Evolutionary conservation across 2,329 filamentous ascomycete species (phyloP).

Genomic region (Colletotrichum cereale): DNA sequence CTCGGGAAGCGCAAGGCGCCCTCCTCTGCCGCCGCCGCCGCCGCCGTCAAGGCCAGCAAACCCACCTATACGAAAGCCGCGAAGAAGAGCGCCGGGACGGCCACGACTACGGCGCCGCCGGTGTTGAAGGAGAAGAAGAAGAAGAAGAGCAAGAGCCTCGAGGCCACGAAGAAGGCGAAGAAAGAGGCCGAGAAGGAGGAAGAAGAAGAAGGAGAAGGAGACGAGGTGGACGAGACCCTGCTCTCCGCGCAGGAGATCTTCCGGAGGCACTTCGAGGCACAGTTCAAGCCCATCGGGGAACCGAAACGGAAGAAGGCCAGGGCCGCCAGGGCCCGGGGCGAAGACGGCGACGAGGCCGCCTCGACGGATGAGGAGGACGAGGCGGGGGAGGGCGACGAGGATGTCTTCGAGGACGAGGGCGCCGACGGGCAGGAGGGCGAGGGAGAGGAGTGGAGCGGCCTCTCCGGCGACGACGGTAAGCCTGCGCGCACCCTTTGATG

Average conservation of each 20-base stretch:
- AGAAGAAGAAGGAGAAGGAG: not conserved
- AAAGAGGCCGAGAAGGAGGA: not conserved
- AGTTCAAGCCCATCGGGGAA: conserved; percentile 79
- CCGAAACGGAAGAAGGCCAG: conserved; percentile 34
- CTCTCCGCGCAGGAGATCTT: conserved; percentile 76
- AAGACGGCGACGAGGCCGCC: conserved; percentile 43
- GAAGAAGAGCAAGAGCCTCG: not conserved
- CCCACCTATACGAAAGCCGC: not conserved
- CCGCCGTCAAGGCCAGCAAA: not conserved
- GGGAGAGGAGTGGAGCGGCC: conserved; percentile 72
- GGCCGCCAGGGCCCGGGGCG: conserved; percentile 43
- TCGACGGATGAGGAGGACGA: conserved; percentile 40
- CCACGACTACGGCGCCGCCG: not conserved
- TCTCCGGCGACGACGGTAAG: conserved; percentile 63
- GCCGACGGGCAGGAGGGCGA: conserved; percentile 49
- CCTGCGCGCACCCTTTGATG: not conserved
- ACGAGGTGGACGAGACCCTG: conserved; percentile 56
- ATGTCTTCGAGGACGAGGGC: conserved; percentile 42
- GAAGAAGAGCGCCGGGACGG: conserved; percentile 4
- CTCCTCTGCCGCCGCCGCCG: not conserved
- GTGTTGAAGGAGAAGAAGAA: conserved; percentile 13
- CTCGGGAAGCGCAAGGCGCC: conserved; percentile 42
- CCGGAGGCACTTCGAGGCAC: conserved; percentile 86
- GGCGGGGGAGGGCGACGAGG: conserved; percentile 51
- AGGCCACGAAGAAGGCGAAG: not conserved